Conservation (phyloP, 208 protist species). For the Leishmania tropica region DNA sequence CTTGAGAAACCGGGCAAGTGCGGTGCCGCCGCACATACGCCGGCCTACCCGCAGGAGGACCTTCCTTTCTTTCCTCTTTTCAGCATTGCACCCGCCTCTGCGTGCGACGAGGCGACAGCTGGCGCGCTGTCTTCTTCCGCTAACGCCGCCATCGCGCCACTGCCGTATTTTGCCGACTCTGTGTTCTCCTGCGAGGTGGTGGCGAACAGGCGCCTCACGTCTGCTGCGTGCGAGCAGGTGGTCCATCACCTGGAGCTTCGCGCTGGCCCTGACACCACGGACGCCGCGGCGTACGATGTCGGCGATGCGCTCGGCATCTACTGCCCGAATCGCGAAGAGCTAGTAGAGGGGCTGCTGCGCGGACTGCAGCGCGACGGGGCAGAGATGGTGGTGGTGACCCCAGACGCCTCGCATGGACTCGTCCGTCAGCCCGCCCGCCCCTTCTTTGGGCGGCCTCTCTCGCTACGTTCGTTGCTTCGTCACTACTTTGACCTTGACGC, state of each 20-base stretch:
- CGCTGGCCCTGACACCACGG: not conserved
- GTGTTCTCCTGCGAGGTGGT: conserved; percentile 50
- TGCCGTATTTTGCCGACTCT: conserved; percentile 19
- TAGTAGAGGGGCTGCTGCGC: conserved; percentile 62
- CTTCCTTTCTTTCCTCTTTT: conserved; percentile 37
- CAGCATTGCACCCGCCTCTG: not conserved
- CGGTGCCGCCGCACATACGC: not conserved
- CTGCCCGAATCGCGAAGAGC: conserved; percentile 49
- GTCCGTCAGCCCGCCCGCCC: conserved; percentile 42
- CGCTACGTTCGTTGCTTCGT: conserved; percentile 47
- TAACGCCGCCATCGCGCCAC: not conserved
- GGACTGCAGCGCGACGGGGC: conserved; percentile 39
- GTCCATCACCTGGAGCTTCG: conserved; percentile 68
- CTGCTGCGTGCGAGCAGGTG: conserved; percentile 59
- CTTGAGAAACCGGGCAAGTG: conserved; percentile 29
- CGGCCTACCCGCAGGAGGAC: conserved; percentile 20
- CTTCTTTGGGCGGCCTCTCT: conserved; percentile 61
- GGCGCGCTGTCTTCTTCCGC: not conserved
- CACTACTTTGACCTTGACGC: conserved; percentile 87
- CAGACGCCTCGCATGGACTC: conserved; percentile 52
- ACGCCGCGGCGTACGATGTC: conserved; percentile 46
- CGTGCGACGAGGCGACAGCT: not conserved
- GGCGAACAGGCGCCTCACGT: conserved; percentile 57
- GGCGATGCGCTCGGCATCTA: conserved; percentile 87
- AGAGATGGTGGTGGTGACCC: conserved; percentile 49